Evolutionary conservation across 768 basidiomycete species (phyloP).

Genomic region (Wakefieldia striispora): DNA sequence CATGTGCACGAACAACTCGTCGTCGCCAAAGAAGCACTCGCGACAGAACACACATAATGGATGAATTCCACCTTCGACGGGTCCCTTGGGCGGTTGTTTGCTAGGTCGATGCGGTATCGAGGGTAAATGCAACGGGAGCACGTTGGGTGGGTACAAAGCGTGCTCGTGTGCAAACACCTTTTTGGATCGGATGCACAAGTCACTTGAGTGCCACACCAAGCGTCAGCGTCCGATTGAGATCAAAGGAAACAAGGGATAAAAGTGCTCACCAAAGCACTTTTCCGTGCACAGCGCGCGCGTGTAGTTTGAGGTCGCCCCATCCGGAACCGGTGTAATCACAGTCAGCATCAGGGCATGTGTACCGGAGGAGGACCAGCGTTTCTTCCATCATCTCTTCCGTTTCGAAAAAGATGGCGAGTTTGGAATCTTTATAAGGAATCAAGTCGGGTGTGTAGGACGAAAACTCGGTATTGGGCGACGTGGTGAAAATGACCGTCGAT

Average conservation of each 20-base stretch:
- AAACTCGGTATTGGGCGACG: constrained; percentile 59
- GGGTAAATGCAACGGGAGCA: constrained; percentile 74
- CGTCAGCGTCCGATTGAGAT: neutral
- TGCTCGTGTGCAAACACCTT: constrained; percentile 98
- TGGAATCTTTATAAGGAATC: constrained; percentile 65
- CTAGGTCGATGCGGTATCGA: constrained; percentile 50
- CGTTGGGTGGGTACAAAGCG: constrained; percentile 65
- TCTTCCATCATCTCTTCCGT: constrained; percentile 94
- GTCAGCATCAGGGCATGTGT: constrained; percentile 85
- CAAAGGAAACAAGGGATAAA: neutral
- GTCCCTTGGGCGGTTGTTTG: constrained; percentile 47
- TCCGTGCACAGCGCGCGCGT: constrained; percentile 73
- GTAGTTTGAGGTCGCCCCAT: constrained; percentile 88
- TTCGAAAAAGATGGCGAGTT: constrained; percentile 83
- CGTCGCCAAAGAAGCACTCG: constrained; percentile 91
- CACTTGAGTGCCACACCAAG: constrained; percentile 42
- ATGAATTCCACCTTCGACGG: constrained; percentile 69
- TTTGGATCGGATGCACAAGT: constrained; percentile 84
- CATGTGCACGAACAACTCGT: constrained; percentile 93
- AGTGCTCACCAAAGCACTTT: constrained; percentile 70
- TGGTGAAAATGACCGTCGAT: constrained; percentile 70
- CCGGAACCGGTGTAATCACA: constrained; percentile 85
- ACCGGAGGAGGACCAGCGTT: constrained; percentile 83
- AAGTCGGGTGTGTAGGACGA: constrained; percentile 52
- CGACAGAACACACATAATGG: constrained; percentile 86